These are phyloP conservation scores for Suillus occidentalis DNA, from an alignment of 768 basidiomycete species.

Conservation along the genomic window DNA sequence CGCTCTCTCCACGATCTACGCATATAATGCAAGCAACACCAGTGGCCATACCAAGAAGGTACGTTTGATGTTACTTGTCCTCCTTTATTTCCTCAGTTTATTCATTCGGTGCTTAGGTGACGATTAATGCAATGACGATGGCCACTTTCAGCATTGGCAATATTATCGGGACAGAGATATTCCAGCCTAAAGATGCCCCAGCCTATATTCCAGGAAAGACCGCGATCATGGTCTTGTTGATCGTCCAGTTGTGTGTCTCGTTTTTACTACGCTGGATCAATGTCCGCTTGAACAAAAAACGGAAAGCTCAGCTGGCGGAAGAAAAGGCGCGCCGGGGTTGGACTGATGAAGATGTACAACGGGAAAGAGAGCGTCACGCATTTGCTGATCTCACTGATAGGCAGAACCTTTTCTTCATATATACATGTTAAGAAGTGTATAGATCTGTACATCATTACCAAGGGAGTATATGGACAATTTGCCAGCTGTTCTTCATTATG, in stretches of 20 bases:
- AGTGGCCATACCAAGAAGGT: slow-evolving; percentile 67
- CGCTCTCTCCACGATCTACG: slow-evolving; percentile 58
- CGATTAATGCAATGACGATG: slow-evolving; percentile 61
- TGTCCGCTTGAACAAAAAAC: slow-evolving; percentile 50
- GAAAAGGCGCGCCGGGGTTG: slow-evolving; percentile 50
- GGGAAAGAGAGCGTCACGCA: slow-evolving; percentile 58
- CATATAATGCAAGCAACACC: slow-evolving; percentile 65
- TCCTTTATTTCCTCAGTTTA: neutral
- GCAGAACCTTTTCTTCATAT: slow-evolving; percentile 63
- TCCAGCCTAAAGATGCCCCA: slow-evolving; percentile 61
- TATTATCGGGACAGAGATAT: slow-evolving; percentile 62
- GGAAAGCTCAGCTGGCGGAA: slow-evolving; percentile 40
- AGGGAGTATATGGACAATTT: neutral
- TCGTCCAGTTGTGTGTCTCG: slow-evolving; percentile 49
- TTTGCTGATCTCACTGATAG: slow-evolving; percentile 66
- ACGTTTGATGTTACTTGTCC: neutral
- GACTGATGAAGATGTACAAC: slow-evolving; percentile 56
- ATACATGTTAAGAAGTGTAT: slow-evolving; percentile 40
- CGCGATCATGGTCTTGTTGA: slow-evolving; percentile 60
- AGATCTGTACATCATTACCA: slow-evolving; percentile 4
- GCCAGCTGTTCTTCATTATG: neutral
- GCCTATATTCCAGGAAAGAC: slow-evolving; percentile 67
- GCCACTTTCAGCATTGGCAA: slow-evolving; percentile 57
- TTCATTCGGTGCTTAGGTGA: slow-evolving; percentile 35
- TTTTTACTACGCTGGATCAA: slow-evolving; percentile 56